Evolutionary conservation across 371 early-diverging fungal genomes (phyloP), one percentile per base, ranked within the genome.

Genomic region (Globomyces sp.): DNA sequence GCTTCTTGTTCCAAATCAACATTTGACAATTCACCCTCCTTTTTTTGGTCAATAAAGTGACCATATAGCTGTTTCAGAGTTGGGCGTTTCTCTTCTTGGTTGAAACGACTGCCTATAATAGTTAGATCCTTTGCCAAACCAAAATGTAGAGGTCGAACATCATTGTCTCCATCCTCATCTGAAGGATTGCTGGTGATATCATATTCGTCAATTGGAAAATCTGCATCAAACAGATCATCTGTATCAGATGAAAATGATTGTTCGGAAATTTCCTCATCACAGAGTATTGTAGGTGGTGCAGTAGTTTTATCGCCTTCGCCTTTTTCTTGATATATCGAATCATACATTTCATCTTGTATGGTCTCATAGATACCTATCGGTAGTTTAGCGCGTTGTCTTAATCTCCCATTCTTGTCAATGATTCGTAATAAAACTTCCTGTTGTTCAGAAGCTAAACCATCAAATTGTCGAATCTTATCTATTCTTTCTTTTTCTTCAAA

Each of bases 1-100:
- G 67, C 67, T 46, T 66, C 67, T 42, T 52, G 43, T 51, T 66
- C 67, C 9, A 66, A 60, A 36, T 66, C 67, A 13, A 41, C 49
- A 5, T 24, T 52, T 24, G 60, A 39, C 13, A 55, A 39, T 39
- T 39, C 39, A 39, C 40, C 24, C 11, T 66, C 48, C 44, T 66
- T 48, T 8, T 8, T 59, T 6, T 60, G 39, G 41, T 60, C 60
- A 47, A 60, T 60, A 13, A 60, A 60, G 10, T 60, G 46, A 9
- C 39, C 34, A 60, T 60, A 60, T 36, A 60, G 34, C 13, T 60
- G 60, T 60, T 49, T 46, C 6, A 60, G 45, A 36, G 48, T 60
- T 5, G 60, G 1, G 8, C 41, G 34, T 13, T 59, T 57, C 42
- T 57, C 1, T 37, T 60, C 50, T 5, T 3, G 4, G n/a, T 4